Base-by-base conservation (phyloP, 2,329 filamentous ascomycete genomes). In the Beauveria asiatica region DNA sequence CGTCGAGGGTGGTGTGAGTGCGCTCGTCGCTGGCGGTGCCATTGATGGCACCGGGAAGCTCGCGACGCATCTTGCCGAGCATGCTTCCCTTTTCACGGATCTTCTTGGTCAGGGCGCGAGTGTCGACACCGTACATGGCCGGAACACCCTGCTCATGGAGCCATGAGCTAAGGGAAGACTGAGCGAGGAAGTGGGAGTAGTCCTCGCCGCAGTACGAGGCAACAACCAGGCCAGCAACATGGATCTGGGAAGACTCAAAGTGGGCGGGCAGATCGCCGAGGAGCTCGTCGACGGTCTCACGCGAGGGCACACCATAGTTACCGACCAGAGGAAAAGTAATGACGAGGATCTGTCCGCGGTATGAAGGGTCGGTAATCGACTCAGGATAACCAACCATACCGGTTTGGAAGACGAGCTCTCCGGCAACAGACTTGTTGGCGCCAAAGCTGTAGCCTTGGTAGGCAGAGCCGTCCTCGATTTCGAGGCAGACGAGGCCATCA, bases 311-410 rank as follows among this genome's bases (percentile, higher is more conserved):
- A 73, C 93, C 93, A 78, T 99, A 99, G 81, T 97, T 99, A 74
- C 93, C 93, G 62, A 96, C 89, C 44, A 97, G 81, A 62, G 93
- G 94, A 74, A 96, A 97, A 58, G 93, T 99, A 70, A 97, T 86
- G 75, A 97, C 92, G 68, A 99, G 83, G 68, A 99, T 96, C 78
- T 99, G 93, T 64, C 90, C 90, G 54, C 89, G 87, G 76, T 94
- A 93, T 54, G 90, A 93, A 66, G 90, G 90, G 72, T 94, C 90
- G 63, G 90, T 93, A 68, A 94, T 82, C 52, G 88, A 95, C 80
- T 99, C 94, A 46, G 94, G 92, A 74, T 99, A 99, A 71, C 94
- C 94, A 68, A 97, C 94, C 92, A 97, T 96, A 76, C 94, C 94
- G 61, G 94, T 99, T 83, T 97, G 93, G 80, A 99, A 99, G 77